Percentiles rank a stretch among this genome's conserved stretches.
Conservation (phyloP, 306 rosid species). For the Heteromeles arbutifolia region DNA sequence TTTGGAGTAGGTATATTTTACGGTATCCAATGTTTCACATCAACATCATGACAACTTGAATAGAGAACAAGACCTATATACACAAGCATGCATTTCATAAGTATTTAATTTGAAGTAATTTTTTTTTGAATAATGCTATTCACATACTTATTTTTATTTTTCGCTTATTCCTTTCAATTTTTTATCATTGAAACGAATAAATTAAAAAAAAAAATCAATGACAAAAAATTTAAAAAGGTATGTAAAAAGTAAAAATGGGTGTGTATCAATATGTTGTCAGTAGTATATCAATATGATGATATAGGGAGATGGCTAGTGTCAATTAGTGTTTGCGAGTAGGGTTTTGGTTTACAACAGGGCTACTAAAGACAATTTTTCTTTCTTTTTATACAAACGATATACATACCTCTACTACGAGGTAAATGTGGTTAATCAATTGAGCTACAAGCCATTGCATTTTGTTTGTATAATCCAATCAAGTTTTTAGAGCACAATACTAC, state of each 20-base stretch:
- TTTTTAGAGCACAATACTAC: neutral
- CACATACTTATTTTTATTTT: no score
- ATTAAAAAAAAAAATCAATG: no score
- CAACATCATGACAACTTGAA: neutral
- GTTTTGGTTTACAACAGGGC: neutral
- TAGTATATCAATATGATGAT: no score
- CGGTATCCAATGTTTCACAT: neutral
- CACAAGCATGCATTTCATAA: neutral
- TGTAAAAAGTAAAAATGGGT: no score
- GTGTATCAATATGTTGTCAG: no score
- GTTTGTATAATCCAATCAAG: no score
- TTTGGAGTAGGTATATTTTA: neutral
- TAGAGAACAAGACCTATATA: neutral
- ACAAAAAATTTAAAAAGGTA: no score
- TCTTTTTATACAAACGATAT: neutral
- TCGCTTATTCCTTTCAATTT: no score
- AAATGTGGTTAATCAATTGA: no score
- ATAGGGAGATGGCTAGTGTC: neutral
- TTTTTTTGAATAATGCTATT: neutral
- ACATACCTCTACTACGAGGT: no score
- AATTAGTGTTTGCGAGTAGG: neutral
- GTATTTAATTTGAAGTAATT: neutral
- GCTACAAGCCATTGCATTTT: no score
- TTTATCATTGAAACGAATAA: fast-evolving
- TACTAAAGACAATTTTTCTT: no score